phyloP scores from a whole-genome alignment of 208 protist genomes.

The Novymonas esmeraldas region DNA sequence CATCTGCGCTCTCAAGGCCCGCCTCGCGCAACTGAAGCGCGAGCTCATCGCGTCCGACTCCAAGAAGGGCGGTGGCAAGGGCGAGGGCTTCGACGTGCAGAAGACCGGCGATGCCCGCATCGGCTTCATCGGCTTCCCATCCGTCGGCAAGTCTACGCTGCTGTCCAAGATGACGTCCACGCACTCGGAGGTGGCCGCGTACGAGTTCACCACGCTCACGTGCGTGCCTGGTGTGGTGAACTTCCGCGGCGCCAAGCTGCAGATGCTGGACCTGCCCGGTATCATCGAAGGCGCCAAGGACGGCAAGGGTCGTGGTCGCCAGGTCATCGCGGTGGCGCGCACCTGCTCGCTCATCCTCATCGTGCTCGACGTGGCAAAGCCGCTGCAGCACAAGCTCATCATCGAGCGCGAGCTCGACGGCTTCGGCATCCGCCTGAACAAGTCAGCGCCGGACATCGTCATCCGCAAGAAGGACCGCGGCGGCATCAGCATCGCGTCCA shows the following conservation, averaged over 20 bases:
- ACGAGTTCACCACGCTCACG: conserved; percentile 99
- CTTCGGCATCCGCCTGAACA: conserved; percentile 99
- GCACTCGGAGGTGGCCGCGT: conserved; percentile 97
- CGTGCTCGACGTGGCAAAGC: conserved; percentile 97
- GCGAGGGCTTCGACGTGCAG: conserved; percentile 98
- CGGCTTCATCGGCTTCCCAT: conserved; percentile 98
- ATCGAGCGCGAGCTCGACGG: conserved; percentile 98
- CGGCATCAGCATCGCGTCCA: conserved; percentile 90
- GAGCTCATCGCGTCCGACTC: conserved; percentile 94
- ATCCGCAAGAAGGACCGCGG: conserved; percentile 96
- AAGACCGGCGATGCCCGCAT: conserved; percentile 97
- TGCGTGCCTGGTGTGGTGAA: conserved; percentile 96
- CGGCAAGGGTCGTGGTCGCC: conserved; percentile 98
- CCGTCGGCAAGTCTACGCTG: conserved; percentile 98
- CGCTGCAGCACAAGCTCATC: conserved; percentile 95
- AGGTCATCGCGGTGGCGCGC: conserved; percentile 97
- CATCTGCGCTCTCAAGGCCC: conserved; percentile 98
- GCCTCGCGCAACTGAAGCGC: conserved; percentile 97
- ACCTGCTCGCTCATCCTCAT: conserved; percentile 99
- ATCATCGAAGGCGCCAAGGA: conserved; percentile 99
- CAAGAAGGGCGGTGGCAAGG: conserved; percentile 90
- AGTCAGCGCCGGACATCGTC: conserved; percentile 95
- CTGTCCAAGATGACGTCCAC: conserved; percentile 97
- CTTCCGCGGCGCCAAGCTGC: conserved; percentile 96
- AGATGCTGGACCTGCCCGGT: conserved; percentile 97